Conservation (phyloP, 2,329 filamentous ascomycete genomes). For the Colletotrichum gigasporum region DNA sequence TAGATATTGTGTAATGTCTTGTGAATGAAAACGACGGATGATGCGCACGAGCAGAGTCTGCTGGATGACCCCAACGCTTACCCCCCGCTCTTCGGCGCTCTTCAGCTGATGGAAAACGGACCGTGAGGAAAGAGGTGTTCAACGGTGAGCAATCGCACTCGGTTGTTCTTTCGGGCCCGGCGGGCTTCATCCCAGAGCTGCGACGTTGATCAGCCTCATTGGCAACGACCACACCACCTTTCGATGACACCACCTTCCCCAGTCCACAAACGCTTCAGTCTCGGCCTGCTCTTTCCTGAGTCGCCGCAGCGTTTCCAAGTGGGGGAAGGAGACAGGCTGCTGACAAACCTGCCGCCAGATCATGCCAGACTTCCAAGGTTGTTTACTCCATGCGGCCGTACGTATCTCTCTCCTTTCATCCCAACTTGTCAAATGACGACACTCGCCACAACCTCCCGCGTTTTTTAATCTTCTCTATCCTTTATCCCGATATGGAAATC, state of each 20-base stretch:
- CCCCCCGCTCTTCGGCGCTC: neutral
- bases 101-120: neutral
- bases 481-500: neutral
- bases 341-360: neutral
- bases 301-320: conserved; percentile 5
- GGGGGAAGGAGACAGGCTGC: neutral
- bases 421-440: neutral
- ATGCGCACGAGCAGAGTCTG: neutral
- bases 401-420: neutral
- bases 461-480: neutral
- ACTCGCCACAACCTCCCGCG: neutral
- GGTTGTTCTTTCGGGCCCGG: neutral
- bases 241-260: neutral
- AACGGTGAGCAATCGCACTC: neutral
- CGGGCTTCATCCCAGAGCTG: neutral
- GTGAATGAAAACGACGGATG: conserved; percentile 11
- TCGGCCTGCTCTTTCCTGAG: neutral
- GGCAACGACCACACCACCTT: neutral
- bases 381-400: no score
- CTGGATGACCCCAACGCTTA: neutral
- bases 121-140: neutral
- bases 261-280: neutral
- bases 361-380: neutral
- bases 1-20: conserved; percentile 21
- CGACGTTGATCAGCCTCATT: neutral